Base-by-base conservation (phyloP, 116 monocot genomes). In the Papilionanthe hybrid region DNA sequence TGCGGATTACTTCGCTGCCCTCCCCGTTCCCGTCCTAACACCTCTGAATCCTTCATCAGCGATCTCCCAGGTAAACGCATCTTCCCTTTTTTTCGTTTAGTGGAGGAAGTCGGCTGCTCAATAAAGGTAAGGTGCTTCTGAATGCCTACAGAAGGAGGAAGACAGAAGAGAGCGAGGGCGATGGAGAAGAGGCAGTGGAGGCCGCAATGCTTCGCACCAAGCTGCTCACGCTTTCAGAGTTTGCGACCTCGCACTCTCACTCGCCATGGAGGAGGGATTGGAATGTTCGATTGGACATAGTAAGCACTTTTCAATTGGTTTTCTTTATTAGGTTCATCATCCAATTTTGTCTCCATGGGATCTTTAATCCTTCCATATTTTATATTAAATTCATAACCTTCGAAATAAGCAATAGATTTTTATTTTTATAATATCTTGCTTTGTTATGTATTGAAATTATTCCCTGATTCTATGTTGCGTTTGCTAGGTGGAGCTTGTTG, bases 181-280 rank as follows among this genome's bases (percentile, higher is more conserved):
- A 87, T 80, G 60, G 94, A 94, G 78, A 94, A 94, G 91, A 79
- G 76, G 88, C 94, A 29, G 93, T 90, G 79, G 79, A 80, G 92
- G 93, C 13, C 89, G 94, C 17, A 94, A 98, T 78, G 94, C 87
- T 29, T 98, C 98, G 72, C 98, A 98, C 83, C 94, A 98, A 84
- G 87, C 90, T n/a, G 82, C 91, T 0, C 94, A 98, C 81, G 92
- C 98, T 12, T 93, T 85, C 83, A 83, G 94, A 5, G 94, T 98
- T 57, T 92, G 92, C 10, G 90, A 92, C 78, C 87, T 98, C 65
- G 94, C 98, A 17, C 91, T 98, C 78, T 94, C 98, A 57, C 87
- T 94, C 72, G 98, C 94, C 71, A 29, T 13, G 47, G 94, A 94
- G 56, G 90, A 94, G 75, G 91, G 89, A 18, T 77, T 92, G 66